phyloP scores from a whole-genome alignment of 768 basidiomycete genomes.

The Amanita pseudoporphyria region DNA sequence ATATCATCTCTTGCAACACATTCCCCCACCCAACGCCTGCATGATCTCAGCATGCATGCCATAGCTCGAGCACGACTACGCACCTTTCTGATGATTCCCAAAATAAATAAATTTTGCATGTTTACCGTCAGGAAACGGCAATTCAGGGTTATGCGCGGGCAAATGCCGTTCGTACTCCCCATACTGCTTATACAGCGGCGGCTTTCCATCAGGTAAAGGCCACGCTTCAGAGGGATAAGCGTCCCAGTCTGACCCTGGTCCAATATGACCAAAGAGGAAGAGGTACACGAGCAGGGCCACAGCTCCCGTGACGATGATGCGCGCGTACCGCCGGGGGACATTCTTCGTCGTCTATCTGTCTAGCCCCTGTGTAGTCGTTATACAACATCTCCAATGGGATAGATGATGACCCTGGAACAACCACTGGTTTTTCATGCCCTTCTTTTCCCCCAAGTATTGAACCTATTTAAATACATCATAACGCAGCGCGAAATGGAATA shows the following conservation, averaged over 20 bases:
- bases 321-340: too few relatives aligned
- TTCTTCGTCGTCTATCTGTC: too few relatives aligned
- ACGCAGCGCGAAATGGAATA: too few relatives aligned
- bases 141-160: conserved; percentile 39
- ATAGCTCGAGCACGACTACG: background rate
- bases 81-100: conserved; percentile 4
- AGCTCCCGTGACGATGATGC: background rate
- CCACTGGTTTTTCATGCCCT: too few relatives aligned
- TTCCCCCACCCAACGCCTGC: conserved; percentile 6
- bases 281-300: background rate
- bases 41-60: too few relatives aligned
- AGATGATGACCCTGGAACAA: too few relatives aligned
- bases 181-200: conserved; percentile 20
- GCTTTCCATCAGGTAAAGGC: background rate
- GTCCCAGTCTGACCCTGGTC: background rate
- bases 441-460: too few relatives aligned
- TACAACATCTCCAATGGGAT: too few relatives aligned
- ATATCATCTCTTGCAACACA: conserved; percentile 7
- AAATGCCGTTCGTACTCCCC: conserved; percentile 30
- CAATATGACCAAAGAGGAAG: background rate
- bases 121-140: conserved; percentile 39
- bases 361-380: too few relatives aligned
- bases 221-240: background rate
- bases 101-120: conserved; percentile 6
- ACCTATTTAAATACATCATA: too few relatives aligned